Conservation (phyloP, 1,284 basidiomycete genomes). For the Somion occarium region DNA sequence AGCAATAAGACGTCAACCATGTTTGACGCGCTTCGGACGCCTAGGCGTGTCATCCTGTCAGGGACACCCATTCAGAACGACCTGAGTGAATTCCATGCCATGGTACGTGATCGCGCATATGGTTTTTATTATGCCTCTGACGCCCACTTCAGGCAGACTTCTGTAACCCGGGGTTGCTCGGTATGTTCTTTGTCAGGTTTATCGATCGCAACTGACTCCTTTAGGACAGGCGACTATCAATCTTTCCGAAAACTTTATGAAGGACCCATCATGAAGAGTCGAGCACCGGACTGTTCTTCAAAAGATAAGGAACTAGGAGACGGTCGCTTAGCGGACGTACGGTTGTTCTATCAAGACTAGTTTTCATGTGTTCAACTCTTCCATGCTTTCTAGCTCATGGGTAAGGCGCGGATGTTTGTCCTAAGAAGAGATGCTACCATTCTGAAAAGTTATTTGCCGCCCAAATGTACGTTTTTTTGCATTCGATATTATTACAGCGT, state of each 20-base stretch:
- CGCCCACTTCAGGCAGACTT: conserved; percentile 69
- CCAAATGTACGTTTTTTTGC: conserved; percentile 73
- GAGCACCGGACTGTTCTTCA: conserved; percentile 68
- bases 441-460: conserved; percentile 82
- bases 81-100: conserved; percentile 91
- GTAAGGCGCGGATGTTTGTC: conserved; percentile 83
- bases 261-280: conserved; percentile 83
- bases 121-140: conserved; percentile 1
- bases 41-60: conserved; percentile 82
- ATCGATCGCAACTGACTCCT: neutral
- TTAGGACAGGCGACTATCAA: conserved; percentile 63
- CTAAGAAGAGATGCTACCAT: conserved; percentile 84
- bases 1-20: conserved; percentile 89
- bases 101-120: conserved; percentile 50
- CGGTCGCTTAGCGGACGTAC: conserved; percentile 67
- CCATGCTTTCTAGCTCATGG: conserved; percentile 51
- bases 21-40: conserved; percentile 78
- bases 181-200: conserved; percentile 35
- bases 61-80: conserved; percentile 99
- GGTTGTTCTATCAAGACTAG: neutral
- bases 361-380: neutral
- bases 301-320: conserved; percentile 77
- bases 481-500: too few species aligned
- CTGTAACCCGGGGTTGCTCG: conserved; percentile 87
- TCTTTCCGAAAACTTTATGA: conserved; percentile 84